Conservation (phyloP, 78 protist species). For the Chrysochromulina tobinii region DNA sequence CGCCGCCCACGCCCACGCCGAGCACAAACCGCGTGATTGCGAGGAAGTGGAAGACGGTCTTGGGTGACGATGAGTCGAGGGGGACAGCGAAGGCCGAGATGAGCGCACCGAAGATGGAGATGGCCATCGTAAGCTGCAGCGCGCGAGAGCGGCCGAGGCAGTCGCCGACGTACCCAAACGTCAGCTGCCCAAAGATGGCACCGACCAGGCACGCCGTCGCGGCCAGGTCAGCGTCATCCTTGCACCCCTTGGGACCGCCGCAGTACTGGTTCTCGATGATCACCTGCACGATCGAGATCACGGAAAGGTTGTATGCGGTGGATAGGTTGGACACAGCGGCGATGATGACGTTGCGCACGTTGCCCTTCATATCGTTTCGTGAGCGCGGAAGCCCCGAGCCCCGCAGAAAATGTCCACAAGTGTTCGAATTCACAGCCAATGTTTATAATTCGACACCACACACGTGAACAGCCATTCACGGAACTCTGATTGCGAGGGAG, state of each 20-base stretch:
- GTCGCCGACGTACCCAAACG: constrained; percentile 43
- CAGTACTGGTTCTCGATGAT: not conserved
- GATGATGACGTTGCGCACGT: no score
- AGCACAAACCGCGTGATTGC: constrained; percentile 45
- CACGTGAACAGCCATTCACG: no score
- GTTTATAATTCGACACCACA: no score
- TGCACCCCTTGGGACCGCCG: not conserved
- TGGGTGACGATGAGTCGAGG: not conserved
- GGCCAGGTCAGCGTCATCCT: not conserved
- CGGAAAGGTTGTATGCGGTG: not conserved
- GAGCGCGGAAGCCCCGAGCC: no score
- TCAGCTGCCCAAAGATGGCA: constrained; percentile 34
- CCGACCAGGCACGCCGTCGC: not conserved
- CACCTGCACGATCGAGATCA: not conserved
- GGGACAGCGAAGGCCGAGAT: not conserved
- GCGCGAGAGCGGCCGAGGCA: constrained; percentile 1
- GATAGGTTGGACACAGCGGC: not conserved
- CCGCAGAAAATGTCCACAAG: no score
- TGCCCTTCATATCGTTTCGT: no score
- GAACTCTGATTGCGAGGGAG: no score
- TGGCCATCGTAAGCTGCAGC: not conserved
- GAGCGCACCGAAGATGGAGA: constrained; percentile 8
- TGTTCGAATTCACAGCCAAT: no score
- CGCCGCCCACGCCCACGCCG: constrained; percentile 84
- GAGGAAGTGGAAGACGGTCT: not conserved